Percentiles rank a stretch among this genome's conserved stretches.
phyloP scores from a whole-genome alignment of 1,284 basidiomycete genomes.

The Afroboletus lepidellus region DNA sequence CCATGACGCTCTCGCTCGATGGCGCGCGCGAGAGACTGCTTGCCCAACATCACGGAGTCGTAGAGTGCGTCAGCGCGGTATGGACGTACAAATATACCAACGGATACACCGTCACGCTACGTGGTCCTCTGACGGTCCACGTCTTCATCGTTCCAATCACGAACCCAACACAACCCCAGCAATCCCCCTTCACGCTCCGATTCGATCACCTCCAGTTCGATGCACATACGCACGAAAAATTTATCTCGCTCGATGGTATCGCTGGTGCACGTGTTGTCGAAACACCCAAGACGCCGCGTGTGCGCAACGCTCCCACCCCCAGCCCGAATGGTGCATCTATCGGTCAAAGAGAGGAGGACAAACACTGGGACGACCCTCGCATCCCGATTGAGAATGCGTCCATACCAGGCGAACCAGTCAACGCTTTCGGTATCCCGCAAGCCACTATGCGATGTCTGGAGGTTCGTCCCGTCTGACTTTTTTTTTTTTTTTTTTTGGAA shows the following conservation, averaged over 20 bases:
- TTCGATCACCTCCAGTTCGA: slow-evolving; percentile 72
- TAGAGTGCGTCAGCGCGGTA: slow-evolving; percentile 65
- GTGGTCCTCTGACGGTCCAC: slow-evolving; percentile 66
- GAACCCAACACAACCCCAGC: slow-evolving; percentile 23
- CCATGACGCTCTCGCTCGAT: slow-evolving; percentile 70
- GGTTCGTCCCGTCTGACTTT: slow-evolving; percentile 38
- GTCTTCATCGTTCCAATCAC: slow-evolving; percentile 43
- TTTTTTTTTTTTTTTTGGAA: background rate
- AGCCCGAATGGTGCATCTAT: slow-evolving; percentile 34
- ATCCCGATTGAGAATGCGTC: slow-evolving; percentile 55
- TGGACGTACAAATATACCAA: slow-evolving; percentile 78
- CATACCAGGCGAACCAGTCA: slow-evolving; percentile 75
- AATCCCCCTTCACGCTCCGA: slow-evolving; percentile 41
- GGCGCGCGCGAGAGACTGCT: slow-evolving; percentile 63
- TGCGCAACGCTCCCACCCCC: slow-evolving; percentile 41
- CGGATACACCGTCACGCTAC: slow-evolving; percentile 70
- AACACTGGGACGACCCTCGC: slow-evolving; percentile 61
- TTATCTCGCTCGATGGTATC: slow-evolving; percentile 59
- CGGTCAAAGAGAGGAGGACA: slow-evolving; percentile 45
- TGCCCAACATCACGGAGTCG: slow-evolving; percentile 48
- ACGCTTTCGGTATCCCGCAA: slow-evolving; percentile 81
- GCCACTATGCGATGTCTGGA: slow-evolving; percentile 83
- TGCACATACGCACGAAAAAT: slow-evolving; percentile 67
- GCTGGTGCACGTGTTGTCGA: slow-evolving; percentile 44
- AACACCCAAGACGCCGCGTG: slow-evolving; percentile 40